Conservation (phyloP, 1,284 basidiomycete genomes). For the Ustilago nuda region DNA sequence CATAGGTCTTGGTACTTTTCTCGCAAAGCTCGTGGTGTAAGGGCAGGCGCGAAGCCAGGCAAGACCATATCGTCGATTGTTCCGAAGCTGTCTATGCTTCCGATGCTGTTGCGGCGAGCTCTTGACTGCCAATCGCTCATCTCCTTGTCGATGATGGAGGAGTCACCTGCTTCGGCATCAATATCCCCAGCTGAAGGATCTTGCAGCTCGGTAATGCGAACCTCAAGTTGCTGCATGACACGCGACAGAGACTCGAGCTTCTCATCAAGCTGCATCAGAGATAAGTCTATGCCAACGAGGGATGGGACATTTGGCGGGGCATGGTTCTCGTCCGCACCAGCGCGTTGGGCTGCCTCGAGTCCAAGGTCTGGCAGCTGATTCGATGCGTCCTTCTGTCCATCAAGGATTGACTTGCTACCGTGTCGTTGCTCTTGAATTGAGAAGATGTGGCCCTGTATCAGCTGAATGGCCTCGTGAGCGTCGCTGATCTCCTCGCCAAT, state of each 20-base stretch:
- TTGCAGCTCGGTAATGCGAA: constrained; percentile 26
- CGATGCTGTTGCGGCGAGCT: constrained; percentile 26
- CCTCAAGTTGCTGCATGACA: constrained; percentile 52
- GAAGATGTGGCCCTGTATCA: constrained; percentile 52
- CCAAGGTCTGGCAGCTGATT: background rate
- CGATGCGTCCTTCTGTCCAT: background rate
- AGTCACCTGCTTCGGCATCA: constrained; percentile 18
- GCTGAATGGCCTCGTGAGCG: constrained; percentile 36
- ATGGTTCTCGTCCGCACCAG: background rate
- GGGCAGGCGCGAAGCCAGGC: constrained; percentile 37
- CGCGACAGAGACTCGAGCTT: constrained; percentile 77
- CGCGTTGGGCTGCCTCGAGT: background rate
- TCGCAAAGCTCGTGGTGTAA: constrained; percentile 24
- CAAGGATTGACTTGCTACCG: constrained; percentile 9
- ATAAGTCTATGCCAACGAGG: constrained; percentile 78
- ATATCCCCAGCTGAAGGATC: background rate
- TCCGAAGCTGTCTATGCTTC: constrained; percentile 41
- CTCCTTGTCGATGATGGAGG: constrained; percentile 49
- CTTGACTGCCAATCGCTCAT: constrained; percentile 23
- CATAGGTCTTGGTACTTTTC: constrained; percentile 40
- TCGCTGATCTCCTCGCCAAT: constrained; percentile 42
- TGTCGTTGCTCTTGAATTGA: constrained; percentile 56
- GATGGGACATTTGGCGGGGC: constrained; percentile 6
- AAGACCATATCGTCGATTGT: constrained; percentile 47
- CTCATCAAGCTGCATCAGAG: constrained; percentile 81